Evolutionary conservation across 768 basidiomycete genomes (phyloP), one percentile per base, ranked within the genome.

Genomic region (Punctularia strigosozonata): DNA sequence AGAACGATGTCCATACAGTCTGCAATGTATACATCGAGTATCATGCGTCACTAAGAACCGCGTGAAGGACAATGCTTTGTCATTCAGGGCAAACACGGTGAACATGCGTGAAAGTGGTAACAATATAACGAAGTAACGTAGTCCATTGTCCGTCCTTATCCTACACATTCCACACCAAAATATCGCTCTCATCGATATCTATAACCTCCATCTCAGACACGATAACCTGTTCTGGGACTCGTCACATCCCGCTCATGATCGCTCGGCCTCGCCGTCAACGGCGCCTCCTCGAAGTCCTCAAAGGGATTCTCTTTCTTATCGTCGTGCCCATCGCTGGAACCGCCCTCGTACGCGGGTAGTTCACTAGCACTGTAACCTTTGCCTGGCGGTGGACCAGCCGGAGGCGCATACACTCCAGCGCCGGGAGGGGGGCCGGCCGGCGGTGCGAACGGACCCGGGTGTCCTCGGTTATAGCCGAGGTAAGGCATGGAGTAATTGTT

Each of bases 241-340:
- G 66, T 61, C 26, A 56, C 65, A 40, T 72, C 70, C 38, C 65
- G 59, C 42, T 71, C 72, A n/a, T n/a, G n/a, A 40, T 46, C 48
- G 13, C 45, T 38, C 5, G 14, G n/a, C n/a, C 59, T 37, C 4
- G 33, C 18, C 8, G 10, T 34, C 33, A 34, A 34, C 10, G 47
- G 52, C 25, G 55, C 53, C 4, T 46, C 54, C 25, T 69, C 68
- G 31, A 64, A 71, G 47, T 75, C 71, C 34, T 66, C 56, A 40
- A 78, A 79, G n/a, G 75, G 75, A 43, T 77, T 69, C 25, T 71
- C 63, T 38, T 63, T 62, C 39, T 56, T 58, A 23, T 53, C 54
- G 33, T 19, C 33, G 19, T 13, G 19, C 17, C 20, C 25, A 25
- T 59, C 57, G 4, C 48, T 59, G 13, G 43, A 60, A 12, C 58